Evolutionary conservation across 768 basidiomycete genomes (phyloP), one percentile per base, ranked within the genome.

Genomic region (Trametopsis cervina): DNA sequence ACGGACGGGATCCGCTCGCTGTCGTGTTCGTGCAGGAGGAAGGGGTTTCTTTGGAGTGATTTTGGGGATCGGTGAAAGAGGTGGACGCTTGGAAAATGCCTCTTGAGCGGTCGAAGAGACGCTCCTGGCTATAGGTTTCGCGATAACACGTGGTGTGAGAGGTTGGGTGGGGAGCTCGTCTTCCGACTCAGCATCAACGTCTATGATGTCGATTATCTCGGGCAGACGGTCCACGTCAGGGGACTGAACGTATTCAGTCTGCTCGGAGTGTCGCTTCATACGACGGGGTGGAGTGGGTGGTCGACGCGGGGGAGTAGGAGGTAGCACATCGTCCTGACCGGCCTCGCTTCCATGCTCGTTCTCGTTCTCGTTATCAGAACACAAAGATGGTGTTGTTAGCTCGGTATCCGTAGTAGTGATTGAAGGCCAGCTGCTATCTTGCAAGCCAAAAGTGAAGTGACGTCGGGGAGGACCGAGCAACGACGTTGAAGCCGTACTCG

Each of bases 281-380:
- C 23, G 39, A 2, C 23, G 45, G 9, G 42, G 53, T 10, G 50
- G 45, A 6, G 44, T 47, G 15, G 43, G 39, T 23, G 44, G 41
- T 25, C 33, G 49, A 35, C 20, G 50, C 13, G 33, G 59, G 49
- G 66, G 76, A 37, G 21, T 63, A 60, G 43, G 82, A 81, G 1
- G 71, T n/a, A n/a, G n/a, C 4, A 65, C 62, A 40, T 49, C 57
- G 40, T 80, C 79, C 4, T 69, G 69, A 43, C 69, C 71, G 1
- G 64, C 67, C 26, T 75, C 75, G n/a, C n/a, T n/a, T n/a, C n/a
- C n/a, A n/a, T n/a, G n/a, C n/a, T n/a, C n/a, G n/a, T n/a, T n/a
- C 13, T 74, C 74, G 42, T 66, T 65, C 33, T 81, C 83, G 49
- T 84, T 82, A 58, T 89, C 86, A 2, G 86, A 88, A 56, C 78